Evolutionary conservation across 140 eudicot species (phyloP).

Genomic region (Bidens hawaiensis): DNA sequence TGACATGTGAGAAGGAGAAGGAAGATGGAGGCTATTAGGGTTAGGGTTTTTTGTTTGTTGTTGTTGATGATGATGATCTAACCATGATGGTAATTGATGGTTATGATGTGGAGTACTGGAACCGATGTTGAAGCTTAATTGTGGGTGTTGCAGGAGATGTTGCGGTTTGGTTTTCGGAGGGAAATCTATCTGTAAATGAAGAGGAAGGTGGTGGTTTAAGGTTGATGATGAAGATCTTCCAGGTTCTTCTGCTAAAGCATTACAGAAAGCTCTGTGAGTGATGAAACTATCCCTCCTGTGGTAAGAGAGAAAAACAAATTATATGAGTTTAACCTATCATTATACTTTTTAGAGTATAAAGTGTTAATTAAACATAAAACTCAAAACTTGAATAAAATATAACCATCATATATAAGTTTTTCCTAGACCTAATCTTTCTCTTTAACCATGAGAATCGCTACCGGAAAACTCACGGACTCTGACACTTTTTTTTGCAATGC

Average conservation of each 20-base stretch:
- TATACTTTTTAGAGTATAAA: neutral
- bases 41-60: conserved; percentile 40
- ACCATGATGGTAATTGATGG: conserved; percentile 51
- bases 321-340: conserved; percentile 6
- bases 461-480: no score
- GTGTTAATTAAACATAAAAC: no score
- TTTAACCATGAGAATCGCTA: no score
- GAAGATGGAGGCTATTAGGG: conserved; percentile 25
- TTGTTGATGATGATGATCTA: conserved; percentile 17
- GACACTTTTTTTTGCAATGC: no score
- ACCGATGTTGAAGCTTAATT: conserved; percentile 33
- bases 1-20: conserved; percentile 55
- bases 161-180: conserved; percentile 52
- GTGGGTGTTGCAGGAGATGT: conserved; percentile 32
- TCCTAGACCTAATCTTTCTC: no score
- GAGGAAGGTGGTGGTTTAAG: conserved; percentile 36
- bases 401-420: no score
- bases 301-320: neutral
- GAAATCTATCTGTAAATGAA: conserved; percentile 26
- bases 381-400: no score
- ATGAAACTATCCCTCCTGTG: conserved; percentile 86
- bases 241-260: conserved; percentile 76
- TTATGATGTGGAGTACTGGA: conserved; percentile 26
- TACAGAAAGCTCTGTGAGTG: conserved; percentile 86
- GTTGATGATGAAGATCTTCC: conserved; percentile 45